Evolutionary conservation across 345 rosid species (phyloP).

Genomic region (Acer saccharum): DNA sequence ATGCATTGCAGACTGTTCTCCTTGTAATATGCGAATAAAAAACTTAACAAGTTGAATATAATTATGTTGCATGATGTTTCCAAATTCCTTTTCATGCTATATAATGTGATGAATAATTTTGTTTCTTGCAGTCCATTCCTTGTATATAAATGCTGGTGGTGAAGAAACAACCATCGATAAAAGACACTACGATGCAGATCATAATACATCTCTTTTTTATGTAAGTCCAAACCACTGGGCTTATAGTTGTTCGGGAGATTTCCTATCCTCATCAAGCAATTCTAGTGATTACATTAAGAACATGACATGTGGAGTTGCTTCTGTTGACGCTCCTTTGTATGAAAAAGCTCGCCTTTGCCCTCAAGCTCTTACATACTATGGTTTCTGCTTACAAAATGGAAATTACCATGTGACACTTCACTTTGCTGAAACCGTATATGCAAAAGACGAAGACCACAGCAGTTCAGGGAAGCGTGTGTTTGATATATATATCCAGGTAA

Average conservation of each 20-base stretch:
- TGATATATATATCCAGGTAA: slow-evolving; percentile 32
- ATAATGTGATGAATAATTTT: not conserved
- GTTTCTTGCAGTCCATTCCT: slow-evolving; percentile 9
- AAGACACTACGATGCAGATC: slow-evolving; percentile 19
- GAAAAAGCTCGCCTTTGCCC: slow-evolving; percentile 29
- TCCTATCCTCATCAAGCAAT: not conserved
- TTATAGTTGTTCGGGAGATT: slow-evolving; percentile 23
- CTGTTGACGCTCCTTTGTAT: not conserved
- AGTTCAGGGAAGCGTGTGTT: slow-evolving; percentile 24
- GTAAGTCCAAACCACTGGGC: slow-evolving; percentile 16
- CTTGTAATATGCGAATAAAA: no score
- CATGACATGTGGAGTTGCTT: slow-evolving; percentile 16
- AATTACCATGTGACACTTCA: slow-evolving; percentile 23
- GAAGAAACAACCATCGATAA: not conserved
- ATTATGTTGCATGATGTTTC: no score
- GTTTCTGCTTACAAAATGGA: slow-evolving; percentile 25
- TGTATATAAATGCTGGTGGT: slow-evolving; percentile 33
- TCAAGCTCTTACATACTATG: slow-evolving; percentile 26
- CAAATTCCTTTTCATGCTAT: no score
- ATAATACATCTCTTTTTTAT: not conserved
- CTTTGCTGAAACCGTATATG: slow-evolving; percentile 23
- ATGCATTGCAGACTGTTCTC: no score
- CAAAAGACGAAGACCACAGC: slow-evolving; percentile 13
- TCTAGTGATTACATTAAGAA: not conserved
- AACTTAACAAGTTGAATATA: no score